These are phyloP conservation scores for Xylariales sp. DNA, from an alignment of 2,329 filamentous ascomycete genomes.

Conservation along the genomic window DNA sequence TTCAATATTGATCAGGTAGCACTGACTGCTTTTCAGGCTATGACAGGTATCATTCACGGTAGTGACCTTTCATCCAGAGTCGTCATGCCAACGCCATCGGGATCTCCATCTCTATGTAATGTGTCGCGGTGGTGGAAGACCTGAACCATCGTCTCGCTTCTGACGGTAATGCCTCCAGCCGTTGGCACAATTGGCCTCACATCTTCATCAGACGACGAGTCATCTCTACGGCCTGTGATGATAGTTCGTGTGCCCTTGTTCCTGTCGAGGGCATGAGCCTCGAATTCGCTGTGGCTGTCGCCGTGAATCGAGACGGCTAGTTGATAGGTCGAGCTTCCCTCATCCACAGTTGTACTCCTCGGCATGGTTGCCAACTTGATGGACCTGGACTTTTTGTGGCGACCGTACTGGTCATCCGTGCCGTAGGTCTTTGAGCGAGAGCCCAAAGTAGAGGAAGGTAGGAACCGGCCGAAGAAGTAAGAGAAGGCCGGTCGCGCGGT, in stretches of 20 bases:
- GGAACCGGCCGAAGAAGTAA: constrained; percentile 2
- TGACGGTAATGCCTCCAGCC: constrained; percentile 3
- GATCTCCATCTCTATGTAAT: not conserved
- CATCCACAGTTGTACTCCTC: too few relatives aligned
- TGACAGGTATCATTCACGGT: too few relatives aligned
- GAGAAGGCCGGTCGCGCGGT: constrained; percentile 1
- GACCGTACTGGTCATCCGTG: constrained; percentile 1
- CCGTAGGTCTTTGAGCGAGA: constrained; percentile 5
- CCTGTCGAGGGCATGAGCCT: constrained; percentile 1
- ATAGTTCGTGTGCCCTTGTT: constrained; percentile 4
- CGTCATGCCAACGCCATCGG: not conserved
- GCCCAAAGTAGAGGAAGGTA: not conserved
- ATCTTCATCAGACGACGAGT: not conserved
- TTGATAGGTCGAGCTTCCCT: too few relatives aligned
- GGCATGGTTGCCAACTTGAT: constrained; percentile 6
- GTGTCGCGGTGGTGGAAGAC: not conserved
- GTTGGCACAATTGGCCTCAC: not conserved
- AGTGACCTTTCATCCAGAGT: constrained; percentile 3
- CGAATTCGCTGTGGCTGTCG: too few relatives aligned
- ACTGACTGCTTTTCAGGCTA: too few relatives aligned
- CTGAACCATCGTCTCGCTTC: constrained; percentile 4
- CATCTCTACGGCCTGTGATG: constrained; percentile 1
- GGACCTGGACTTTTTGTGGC: not conserved
- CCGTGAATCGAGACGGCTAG: too few relatives aligned
- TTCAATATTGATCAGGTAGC: too few relatives aligned